A percentile compares a stretch with the other conserved stretches of the same genome.
Evolutionary conservation across 768 basidiomycete species (phyloP).

Genomic region (Serendipita indica): DNA sequence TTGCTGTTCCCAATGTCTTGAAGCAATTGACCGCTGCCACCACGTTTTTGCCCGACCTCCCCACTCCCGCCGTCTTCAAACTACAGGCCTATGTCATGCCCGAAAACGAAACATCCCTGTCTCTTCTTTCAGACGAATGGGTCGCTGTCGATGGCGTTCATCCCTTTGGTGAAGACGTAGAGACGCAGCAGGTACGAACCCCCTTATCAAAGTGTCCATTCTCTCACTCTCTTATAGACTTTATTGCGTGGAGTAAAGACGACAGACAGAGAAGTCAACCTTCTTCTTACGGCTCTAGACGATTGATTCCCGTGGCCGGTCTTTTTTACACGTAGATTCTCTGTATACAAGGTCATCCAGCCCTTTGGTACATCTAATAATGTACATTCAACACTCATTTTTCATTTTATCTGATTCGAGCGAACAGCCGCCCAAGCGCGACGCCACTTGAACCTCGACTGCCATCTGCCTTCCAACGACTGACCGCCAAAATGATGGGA

Average conservation of each 20-base stretch:
- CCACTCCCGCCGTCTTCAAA: neutral
- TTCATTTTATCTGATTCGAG: neutral
- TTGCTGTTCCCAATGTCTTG: conserved; percentile 6
- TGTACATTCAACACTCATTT: neutral
- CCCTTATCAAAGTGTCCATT: neutral
- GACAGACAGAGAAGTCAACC: neutral
- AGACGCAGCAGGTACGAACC: neutral
- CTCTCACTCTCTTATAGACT: neutral
- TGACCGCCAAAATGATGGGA: neutral
- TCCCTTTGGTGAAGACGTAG: neutral
- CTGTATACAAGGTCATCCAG: neutral
- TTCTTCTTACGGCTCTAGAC: neutral
- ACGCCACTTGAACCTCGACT: conserved; percentile 3
- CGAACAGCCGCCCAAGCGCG: neutral
- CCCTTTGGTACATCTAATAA: neutral
- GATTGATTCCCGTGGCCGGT: neutral
- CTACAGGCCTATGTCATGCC: conserved; percentile 3
- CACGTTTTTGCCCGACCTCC: neutral
- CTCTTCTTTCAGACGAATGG: neutral
- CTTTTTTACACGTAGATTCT: neutral
- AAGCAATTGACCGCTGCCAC: neutral
- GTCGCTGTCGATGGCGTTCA: neutral
- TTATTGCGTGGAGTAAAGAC: conserved; percentile 4
- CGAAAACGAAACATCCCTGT: neutral
- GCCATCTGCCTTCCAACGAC: neutral